These are phyloP conservation scores for Diphasiastrum complanatum DNA, from an alignment of 83 land plant species.

Conservation along the genomic window DNA sequence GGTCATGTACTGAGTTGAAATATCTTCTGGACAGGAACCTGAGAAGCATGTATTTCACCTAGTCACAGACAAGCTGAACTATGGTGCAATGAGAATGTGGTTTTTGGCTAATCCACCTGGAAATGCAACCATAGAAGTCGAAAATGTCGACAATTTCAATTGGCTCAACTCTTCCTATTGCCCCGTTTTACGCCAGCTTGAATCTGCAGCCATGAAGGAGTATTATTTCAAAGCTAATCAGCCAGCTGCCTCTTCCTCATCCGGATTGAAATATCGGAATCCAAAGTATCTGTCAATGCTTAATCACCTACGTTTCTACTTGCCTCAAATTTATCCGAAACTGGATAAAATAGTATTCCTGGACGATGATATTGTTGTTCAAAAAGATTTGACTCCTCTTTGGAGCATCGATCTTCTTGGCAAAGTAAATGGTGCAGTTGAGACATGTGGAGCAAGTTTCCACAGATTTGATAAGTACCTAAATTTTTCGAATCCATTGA, in stretches of 20 bases:
- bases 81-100: slow-evolving; percentile 1
- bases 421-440: slow-evolving; percentile 14
- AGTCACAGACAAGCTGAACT: slow-evolving; percentile 1
- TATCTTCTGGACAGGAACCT: not conserved
- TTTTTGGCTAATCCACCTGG: no score
- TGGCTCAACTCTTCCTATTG: slow-evolving; percentile 17
- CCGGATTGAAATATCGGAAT: slow-evolving; percentile 5
- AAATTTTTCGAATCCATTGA: slow-evolving; percentile 13
- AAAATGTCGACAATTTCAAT: slow-evolving; percentile 4
- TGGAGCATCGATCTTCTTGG: slow-evolving; percentile 4
- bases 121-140: slow-evolving; percentile 6
- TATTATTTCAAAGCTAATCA: slow-evolving; percentile 16
- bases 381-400: no score
- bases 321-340: no score
- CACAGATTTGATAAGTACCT: no score
- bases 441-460: slow-evolving; percentile 14
- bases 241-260: not conserved
- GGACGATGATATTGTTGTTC: no score
- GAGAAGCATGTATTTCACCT: slow-evolving; percentile 2
- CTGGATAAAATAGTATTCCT: slow-evolving; percentile 8
- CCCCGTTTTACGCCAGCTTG: slow-evolving; percentile 10
- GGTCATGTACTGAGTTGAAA: no score
- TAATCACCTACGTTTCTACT: no score
- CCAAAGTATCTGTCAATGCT: slow-evolving; percentile 17
- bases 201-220: slow-evolving; percentile 10